A percentile compares a stretch with the other conserved stretches of the same genome.
These are phyloP conservation scores for Xanthoconium purpureum DNA, from an alignment of 768 basidiomycete genomes.

Conservation along the genomic window DNA sequence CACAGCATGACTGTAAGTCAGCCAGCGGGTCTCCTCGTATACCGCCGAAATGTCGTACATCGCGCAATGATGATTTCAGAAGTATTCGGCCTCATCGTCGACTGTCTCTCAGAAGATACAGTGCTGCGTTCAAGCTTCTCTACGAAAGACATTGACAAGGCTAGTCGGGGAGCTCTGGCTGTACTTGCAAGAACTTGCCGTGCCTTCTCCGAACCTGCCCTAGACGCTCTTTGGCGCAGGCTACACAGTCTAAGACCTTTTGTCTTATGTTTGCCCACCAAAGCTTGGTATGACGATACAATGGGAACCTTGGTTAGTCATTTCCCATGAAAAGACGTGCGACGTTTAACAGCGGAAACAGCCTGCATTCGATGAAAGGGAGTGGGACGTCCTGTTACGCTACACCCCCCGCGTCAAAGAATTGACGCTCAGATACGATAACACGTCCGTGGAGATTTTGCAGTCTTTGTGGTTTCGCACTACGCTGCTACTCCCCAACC, in stretches of 20 bases:
- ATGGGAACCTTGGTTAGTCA: neutral
- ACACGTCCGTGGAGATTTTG: neutral
- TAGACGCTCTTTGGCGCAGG: constrained; percentile 15
- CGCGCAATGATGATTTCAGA: constrained; percentile 1
- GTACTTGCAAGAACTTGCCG: constrained; percentile 16
- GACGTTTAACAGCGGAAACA: neutral
- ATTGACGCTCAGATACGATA: neutral
- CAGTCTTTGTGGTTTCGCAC: constrained; percentile 1
- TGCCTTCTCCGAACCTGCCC: constrained; percentile 12
- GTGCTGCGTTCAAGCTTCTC: neutral
- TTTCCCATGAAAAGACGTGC: neutral
- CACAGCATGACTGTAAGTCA: no score
- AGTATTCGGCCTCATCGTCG: neutral
- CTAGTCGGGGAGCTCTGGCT: neutral
- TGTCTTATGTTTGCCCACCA: constrained; percentile 1
- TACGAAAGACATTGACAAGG: neutral
- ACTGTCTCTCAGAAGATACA: neutral
- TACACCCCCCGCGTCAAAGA: constrained; percentile 9
- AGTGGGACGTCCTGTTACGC: neutral
- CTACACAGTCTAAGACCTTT: constrained; percentile 8
- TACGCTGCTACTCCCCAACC: constrained; percentile 10
- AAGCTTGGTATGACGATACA: neutral
- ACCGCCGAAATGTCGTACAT: neutral
- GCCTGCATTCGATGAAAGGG: constrained; percentile 4
- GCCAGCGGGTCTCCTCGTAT: no score